Evolutionary conservation across 306 rosid species (phyloP), one percentile per base, ranked within the genome.

Genomic region (Sesbania bispinosa): DNA sequence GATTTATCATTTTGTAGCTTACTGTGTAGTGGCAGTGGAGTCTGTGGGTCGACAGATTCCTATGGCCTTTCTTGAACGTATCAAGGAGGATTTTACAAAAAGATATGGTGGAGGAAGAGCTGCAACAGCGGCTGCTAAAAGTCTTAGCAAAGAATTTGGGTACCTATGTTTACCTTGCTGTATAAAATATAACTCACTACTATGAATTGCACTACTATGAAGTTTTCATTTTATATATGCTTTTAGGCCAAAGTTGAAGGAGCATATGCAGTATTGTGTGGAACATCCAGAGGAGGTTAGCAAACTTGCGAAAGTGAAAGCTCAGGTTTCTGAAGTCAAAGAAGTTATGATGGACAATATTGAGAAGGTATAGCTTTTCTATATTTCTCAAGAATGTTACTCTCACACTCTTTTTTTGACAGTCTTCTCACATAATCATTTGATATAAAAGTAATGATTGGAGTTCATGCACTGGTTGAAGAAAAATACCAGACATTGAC

Each of bases 321-420:
- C 85, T 74, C 93, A 84, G 73, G 94, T 86, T 71, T 79, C 94
- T 26, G 90, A 88, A 82, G 94, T 86, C 33, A 88, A 88, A 71
- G 90, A 81, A 50, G 86, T 88, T 62, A 88, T 88, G 93, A 83
- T 88, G 89, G 90, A 85, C 45, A 88, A 88, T 59, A 88, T 88
- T 43, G 93, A 88, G 42, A 88, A 85, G 90, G 93, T 79, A 59
- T 52, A 64, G 48, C 39, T 26, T n/a, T 30, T 15, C 42, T 10
- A 6, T 50, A 32, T 67, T 48, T 30, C 30, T 47, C 19, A 29
- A 67, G 18, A 67, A 30, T 30, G 47, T 48, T 33, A 46, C 46
- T 41, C 4, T 35, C 0, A 5, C 50, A 36, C 15, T 61, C n/a
- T 18, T 43, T 2, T 10, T 24, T 2, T 6, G 2, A 5, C 50